Base-by-base conservation (phyloP, 2,329 filamentous ascomycete genomes). In the Colletotrichum ledebouriae region DNA sequence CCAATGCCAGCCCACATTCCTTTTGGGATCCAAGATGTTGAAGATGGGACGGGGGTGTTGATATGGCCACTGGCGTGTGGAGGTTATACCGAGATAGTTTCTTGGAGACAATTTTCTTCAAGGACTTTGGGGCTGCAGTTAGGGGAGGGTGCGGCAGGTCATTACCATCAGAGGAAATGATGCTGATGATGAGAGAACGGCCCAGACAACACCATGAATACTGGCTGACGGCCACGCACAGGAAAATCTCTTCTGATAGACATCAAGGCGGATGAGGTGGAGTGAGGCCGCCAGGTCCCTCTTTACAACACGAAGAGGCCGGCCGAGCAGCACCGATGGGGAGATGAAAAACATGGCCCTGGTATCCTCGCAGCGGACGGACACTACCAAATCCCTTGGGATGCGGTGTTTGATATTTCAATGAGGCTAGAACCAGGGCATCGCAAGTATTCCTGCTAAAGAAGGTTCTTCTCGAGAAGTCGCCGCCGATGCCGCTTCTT, bases 41-140 rank as follows among this genome's bases (percentile, higher is more conserved):
- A 25, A 39, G 57, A 37, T 55, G 22, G 17, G 34, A 25, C 44
- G 46, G 33, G 57, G 57, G 44, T 41, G 33, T 50, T 49, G 57
- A 59, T 39, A 20, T 59, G 57, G 57, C 57, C 57, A 50, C 57
- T 34, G 33, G 57, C 11, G 13, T 29, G 15, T 59, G 57, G 57
- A 59, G 29, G 44, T 34, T 41, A 50, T 50, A 22, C 57, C 15
- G 57, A 42, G 33, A 49, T 50, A 10, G 44, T 41, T 50, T 49
- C 44, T 50, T 12, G 34, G 12, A n/a, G 29, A 39, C 15, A 25
- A 20, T 6, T 42, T 59, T 39, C 22, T 39, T 34, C 34, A n/a
- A 55, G 33, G 20, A 55, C 13, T 34, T 57, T 42, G 17, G 11
- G 17, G 12, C 37, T 59, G 46, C 44, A 33, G 57, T 12, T 33